Conservation (phyloP, 75 land plant species). For the Pinus tabuliformis region DNA sequence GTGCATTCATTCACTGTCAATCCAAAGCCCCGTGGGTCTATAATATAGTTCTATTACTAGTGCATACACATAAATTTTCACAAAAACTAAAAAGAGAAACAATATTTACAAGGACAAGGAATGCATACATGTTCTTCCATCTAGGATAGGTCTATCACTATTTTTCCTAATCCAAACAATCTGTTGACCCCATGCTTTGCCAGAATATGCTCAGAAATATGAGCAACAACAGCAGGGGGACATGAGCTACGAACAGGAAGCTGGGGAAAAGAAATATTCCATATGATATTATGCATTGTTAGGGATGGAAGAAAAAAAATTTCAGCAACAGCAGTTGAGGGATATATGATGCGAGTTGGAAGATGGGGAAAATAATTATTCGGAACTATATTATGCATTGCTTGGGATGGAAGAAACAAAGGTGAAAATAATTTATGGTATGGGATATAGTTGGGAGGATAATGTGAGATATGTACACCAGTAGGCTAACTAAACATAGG, state of each 20-base stretch:
- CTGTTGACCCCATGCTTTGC: no score
- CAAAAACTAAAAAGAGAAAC: neutral
- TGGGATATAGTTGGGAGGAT: conserved; percentile 68
- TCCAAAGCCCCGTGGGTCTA: no score
- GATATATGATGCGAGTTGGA: no score
- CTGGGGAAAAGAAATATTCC: conserved; percentile 69
- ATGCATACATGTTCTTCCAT: conserved; percentile 52
- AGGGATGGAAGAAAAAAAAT: conserved; percentile 68
- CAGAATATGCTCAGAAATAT: no score
- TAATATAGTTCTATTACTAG: neutral
- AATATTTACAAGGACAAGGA: neutral
- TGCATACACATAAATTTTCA: neutral
- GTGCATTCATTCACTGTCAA: no score
- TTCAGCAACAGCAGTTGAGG: no score
- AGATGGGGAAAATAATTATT: conserved; percentile 31
- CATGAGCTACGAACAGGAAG: conserved; percentile 49
- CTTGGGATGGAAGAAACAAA: conserved; percentile 62
- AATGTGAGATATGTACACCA: conserved; percentile 60
- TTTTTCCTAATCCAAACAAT: no score
- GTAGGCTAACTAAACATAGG: conserved; percentile 76
- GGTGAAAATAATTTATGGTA: conserved; percentile 64
- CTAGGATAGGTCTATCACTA: no score
- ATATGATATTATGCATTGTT: conserved; percentile 56
- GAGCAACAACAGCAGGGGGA: conserved; percentile 27
- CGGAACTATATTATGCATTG: conserved; percentile 58